A percentile compares a stretch with the other conserved stretches of the same genome.
phyloP scores from a whole-genome alignment of 2,329 filamentous ascomycete genomes.

The Fusarium torulosum region DNA sequence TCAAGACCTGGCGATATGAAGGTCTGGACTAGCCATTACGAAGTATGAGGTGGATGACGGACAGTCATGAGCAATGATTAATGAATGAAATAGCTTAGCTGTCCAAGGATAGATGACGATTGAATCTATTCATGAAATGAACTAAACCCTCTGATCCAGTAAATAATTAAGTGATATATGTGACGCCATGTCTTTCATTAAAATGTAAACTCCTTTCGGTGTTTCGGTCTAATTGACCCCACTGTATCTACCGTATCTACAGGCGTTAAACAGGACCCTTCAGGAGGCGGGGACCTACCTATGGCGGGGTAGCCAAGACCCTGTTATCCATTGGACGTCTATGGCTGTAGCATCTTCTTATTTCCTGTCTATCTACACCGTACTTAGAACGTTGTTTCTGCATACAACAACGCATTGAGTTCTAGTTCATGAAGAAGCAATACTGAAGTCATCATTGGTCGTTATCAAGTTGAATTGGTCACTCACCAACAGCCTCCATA shows the following conservation, averaged over 20 bases:
- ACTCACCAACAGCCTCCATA: neutral
- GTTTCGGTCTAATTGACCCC: constrained; percentile 5
- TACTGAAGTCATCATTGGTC: neutral
- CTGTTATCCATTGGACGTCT: constrained; percentile 14
- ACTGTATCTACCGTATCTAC: neutral
- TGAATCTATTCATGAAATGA: constrained; percentile 63
- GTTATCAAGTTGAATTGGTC: neutral
- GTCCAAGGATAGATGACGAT: constrained; percentile 61
- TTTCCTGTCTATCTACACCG: constrained; percentile 29
- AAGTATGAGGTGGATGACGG: constrained; percentile 43
- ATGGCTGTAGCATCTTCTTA: constrained; percentile 11
- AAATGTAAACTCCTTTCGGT: constrained; percentile 2
- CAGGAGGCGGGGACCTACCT: constrained; percentile 17
- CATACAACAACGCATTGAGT: constrained; percentile 4
- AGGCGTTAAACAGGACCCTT: constrained; percentile 8
- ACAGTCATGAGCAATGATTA: constrained; percentile 43
- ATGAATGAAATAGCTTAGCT: constrained; percentile 39
- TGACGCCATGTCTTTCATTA: neutral
- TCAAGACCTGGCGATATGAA: constrained; percentile 47
- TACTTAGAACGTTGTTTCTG: constrained; percentile 24
- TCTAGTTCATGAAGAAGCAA: neutral
- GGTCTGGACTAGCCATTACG: constrained; percentile 53
- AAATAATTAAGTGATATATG: neutral
- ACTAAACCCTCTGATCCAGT: neutral
- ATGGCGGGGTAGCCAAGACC: constrained; percentile 39